A percentile compares a stretch with the other conserved stretches of the same genome.
These are phyloP conservation scores for Hemisphaericaspora lyxosophila DNA, from an alignment of 1,139 yeast species.

Conservation along the genomic window DNA sequence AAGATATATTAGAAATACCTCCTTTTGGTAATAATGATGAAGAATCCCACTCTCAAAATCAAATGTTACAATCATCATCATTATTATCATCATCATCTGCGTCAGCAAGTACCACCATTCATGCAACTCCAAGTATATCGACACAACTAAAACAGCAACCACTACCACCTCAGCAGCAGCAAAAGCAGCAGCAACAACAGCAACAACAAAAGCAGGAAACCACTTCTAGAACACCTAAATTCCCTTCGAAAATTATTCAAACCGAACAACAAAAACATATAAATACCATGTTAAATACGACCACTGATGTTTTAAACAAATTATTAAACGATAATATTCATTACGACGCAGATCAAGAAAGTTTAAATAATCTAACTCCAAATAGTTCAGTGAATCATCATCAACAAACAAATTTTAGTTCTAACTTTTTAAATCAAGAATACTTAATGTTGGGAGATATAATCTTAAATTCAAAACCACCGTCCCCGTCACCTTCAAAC, in stretches of 20 bases:
- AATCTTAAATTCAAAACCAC: slow-evolving; percentile 48
- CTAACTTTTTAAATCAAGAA: slow-evolving; percentile 53
- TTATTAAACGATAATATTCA: slow-evolving; percentile 16
- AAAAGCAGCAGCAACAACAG: not conserved
- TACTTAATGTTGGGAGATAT: slow-evolving; percentile 60
- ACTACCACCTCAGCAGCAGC: not conserved
- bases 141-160: not conserved
- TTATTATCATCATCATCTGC: too few species aligned
- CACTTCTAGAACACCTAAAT: not conserved
- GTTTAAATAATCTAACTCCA: slow-evolving; percentile 1
- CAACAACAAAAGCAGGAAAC: not conserved
- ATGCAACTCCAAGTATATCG: not conserved
- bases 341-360: not conserved
- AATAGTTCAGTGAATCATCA: not conserved
- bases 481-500: slow-evolving; percentile 47
- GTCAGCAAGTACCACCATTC: not conserved
- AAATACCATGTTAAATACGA: slow-evolving; percentile 34
- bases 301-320: slow-evolving; percentile 40
- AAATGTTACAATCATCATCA: too few species aligned
- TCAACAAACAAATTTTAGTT: slow-evolving; percentile 17
- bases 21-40: too few species aligned
- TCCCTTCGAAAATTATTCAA: not conserved
- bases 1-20: slow-evolving; percentile 2
- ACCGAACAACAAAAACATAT: slow-evolving; percentile 9
- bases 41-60: too few species aligned